Evolutionary conservation across 495 filamentous ascomycete genomes (phyloP).

Genomic region (Aspergillus diversus): DNA sequence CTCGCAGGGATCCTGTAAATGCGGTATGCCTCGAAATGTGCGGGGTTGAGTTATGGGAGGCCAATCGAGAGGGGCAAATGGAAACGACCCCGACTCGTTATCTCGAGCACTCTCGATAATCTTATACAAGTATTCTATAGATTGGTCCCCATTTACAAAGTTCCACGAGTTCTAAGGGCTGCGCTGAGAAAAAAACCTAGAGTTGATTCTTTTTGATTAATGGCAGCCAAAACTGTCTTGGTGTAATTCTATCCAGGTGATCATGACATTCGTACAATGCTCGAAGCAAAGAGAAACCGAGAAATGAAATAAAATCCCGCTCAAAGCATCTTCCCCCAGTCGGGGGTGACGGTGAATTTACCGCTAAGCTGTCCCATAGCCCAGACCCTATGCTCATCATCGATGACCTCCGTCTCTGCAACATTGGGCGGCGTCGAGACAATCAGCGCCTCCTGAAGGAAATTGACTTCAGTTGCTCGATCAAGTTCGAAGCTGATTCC

Average conservation of each 20-base stretch:
- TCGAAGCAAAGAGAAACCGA: neutral
- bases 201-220: too few relatives aligned
- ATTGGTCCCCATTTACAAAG: too few relatives aligned
- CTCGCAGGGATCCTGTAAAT: too few relatives aligned
- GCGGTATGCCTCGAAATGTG: too few relatives aligned
- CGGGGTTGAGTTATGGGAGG: too few relatives aligned
- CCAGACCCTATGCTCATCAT: slow-evolving; percentile 44
- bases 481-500: slow-evolving; percentile 52
- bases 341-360: slow-evolving; percentile 54
- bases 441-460: slow-evolving; percentile 52
- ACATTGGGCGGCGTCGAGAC: slow-evolving; percentile 38
- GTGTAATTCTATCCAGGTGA: neutral
- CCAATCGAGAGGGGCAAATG: too few relatives aligned
- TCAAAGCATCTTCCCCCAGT: slow-evolving; percentile 53
- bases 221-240: neutral
- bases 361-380: slow-evolving; percentile 55
- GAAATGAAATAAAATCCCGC: neutral
- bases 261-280: neutral
- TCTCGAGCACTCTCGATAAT: too few relatives aligned
- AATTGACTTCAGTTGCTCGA: slow-evolving; percentile 46
- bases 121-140: too few relatives aligned
- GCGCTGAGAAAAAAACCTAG: too few relatives aligned
- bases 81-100: too few relatives aligned
- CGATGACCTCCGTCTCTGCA: slow-evolving; percentile 27
- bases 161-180: too few relatives aligned